Evolutionary conservation across 352 stramenopile genomes (phyloP).

Genomic region (Phytophthora fragariaefolia): DNA sequence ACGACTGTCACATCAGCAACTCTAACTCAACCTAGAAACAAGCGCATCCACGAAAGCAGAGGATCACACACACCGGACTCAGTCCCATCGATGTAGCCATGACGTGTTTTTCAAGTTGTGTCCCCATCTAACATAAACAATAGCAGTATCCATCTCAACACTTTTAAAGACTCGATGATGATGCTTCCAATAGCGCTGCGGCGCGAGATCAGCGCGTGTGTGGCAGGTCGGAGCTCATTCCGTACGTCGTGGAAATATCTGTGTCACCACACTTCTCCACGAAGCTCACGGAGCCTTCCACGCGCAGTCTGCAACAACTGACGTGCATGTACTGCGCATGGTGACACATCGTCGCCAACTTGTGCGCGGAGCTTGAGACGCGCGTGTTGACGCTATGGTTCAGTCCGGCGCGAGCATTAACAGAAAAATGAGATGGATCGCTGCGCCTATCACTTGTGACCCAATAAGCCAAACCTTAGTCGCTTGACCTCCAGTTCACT

Average conservation of each 20-base stretch:
- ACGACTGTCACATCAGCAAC: conserved; percentile 2
- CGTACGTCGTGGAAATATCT: conserved; percentile 11
- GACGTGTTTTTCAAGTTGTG: not conserved
- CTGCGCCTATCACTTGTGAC: no score
- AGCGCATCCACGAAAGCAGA: not conserved
- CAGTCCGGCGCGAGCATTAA: conserved; percentile 31
- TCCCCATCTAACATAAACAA: not conserved
- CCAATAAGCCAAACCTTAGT: conserved; percentile 10
- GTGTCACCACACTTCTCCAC: conserved; percentile 37
- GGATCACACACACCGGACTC: not conserved
- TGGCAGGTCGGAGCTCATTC: conserved; percentile 47
- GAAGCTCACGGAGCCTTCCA: conserved; percentile 33
- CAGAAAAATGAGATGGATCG: conserved; percentile 35
- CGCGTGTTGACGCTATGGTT: conserved; percentile 40
- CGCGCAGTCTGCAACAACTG: conserved; percentile 33
- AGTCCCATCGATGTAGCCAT: conserved; percentile 9
- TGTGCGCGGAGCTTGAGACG: conserved; percentile 30
- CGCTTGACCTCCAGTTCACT: no score
- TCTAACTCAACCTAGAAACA: not conserved
- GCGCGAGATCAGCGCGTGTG: conserved; percentile 46
- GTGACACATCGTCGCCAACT: conserved; percentile 23
- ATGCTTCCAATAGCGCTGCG: conserved; percentile 36
- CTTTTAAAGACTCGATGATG: conserved; percentile 24
- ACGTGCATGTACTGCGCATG: conserved; percentile 41
- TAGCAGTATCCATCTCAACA: not conserved